Evolutionary conservation across 2,329 filamentous ascomycete species (phyloP).

Genomic region (Diaporthe ilicicola): DNA sequence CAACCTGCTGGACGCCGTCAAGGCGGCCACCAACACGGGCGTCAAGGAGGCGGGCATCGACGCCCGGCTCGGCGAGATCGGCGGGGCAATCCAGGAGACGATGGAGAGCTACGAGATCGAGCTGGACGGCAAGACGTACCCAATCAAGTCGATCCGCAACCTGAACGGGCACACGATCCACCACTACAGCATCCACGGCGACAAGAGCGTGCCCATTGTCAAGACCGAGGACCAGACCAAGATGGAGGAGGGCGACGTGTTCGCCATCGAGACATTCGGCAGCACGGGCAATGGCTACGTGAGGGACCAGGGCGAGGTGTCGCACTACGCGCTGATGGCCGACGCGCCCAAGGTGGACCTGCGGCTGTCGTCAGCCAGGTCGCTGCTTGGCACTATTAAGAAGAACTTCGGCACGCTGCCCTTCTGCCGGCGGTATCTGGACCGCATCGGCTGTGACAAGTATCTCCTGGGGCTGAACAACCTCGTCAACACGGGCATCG

Average conservation of each 20-base stretch:
- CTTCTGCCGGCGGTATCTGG: constrained; percentile 89
- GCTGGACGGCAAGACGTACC: constrained; percentile 79
- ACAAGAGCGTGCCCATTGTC: constrained; percentile 93
- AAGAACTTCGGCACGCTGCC: constrained; percentile 96
- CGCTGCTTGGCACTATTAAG: constrained; percentile 86
- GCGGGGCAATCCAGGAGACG: constrained; percentile 83
- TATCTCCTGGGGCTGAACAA: constrained; percentile 93
- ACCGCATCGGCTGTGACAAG: constrained; percentile 93
- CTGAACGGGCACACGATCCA: constrained; percentile 90
- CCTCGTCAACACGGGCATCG: constrained; percentile 82
- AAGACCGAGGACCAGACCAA: constrained; percentile 88
- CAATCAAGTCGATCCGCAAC: constrained; percentile 86
- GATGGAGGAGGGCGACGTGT: constrained; percentile 97
- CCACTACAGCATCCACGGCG: constrained; percentile 89
- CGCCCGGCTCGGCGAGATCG: constrained; percentile 86
- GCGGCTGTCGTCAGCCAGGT: constrained; percentile 83
- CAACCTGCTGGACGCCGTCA: constrained; percentile 76
- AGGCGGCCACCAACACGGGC: constrained; percentile 84
- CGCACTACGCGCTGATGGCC: constrained; percentile 81
- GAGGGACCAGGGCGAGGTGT: constrained; percentile 86
- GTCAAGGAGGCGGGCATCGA: constrained; percentile 92
- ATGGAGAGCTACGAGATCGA: constrained; percentile 96
- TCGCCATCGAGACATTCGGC: constrained; percentile 95
- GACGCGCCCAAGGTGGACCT: constrained; percentile 81
- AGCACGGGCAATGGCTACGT: constrained; percentile 92